Percentiles rank a stretch among this genome's conserved stretches.
phyloP scores from a whole-genome alignment of 169 alveolate species.

The Cryptosporidium sp. region DNA sequence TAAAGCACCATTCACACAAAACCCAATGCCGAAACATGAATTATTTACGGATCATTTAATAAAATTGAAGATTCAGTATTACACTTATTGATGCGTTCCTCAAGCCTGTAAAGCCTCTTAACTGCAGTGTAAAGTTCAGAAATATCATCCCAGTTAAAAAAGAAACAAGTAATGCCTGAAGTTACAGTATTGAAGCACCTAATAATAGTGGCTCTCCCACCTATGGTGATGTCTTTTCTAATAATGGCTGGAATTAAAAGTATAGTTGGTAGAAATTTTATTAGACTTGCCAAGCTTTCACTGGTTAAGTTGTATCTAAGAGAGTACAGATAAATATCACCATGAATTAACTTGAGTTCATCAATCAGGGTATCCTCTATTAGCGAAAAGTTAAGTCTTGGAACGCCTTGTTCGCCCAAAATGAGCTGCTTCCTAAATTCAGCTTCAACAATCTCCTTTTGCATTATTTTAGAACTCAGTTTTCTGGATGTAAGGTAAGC shows the following conservation, averaged over 20 bases:
- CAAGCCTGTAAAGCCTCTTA: constrained; percentile 27
- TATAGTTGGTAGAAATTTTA: constrained; percentile 19
- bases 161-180: constrained; percentile 33
- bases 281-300: not conserved
- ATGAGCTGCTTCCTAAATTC: constrained; percentile 46
- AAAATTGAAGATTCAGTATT: not conserved
- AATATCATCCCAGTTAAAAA: constrained; percentile 55
- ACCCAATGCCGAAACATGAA: not conserved
- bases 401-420: constrained; percentile 8
- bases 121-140: constrained; percentile 28
- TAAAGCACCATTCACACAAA: not conserved
- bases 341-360: constrained; percentile 15
- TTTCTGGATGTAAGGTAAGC: constrained; percentile 15
- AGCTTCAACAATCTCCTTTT: constrained; percentile 39
- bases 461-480: constrained; percentile 19
- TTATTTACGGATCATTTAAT: not conserved
- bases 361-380: not conserved
- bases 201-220: constrained; percentile 30
- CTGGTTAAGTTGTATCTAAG: constrained; percentile 3
- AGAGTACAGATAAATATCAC: constrained; percentile 17
- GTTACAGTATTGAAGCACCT: constrained; percentile 49
- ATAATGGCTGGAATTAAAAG: constrained; percentile 46
- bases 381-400: not conserved
- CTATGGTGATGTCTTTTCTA: constrained; percentile 22
- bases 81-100: not conserved